Conservation (phyloP, 73 alveolate species). For the Tetrahymena malaccensis region DNA sequence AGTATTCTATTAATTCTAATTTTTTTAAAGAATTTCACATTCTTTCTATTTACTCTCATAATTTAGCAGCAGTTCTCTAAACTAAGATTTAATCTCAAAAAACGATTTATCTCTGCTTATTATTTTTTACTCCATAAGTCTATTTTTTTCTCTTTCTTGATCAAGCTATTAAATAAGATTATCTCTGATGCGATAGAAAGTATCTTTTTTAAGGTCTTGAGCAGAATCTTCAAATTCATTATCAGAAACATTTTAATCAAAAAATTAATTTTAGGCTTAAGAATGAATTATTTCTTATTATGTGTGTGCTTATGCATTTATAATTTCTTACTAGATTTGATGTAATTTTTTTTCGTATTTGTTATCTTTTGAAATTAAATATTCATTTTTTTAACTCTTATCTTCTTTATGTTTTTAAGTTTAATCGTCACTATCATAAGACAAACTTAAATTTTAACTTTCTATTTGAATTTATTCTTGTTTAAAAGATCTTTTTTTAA, state of each 20-base stretch:
- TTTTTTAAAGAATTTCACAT: not conserved
- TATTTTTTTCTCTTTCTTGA: not conserved
- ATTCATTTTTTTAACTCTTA: not conserved
- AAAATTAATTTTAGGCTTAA: not conserved
- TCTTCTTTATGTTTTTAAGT: too few species aligned
- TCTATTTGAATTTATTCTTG: not conserved
- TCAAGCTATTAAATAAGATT: not conserved
- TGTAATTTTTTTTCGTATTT: too few species aligned
- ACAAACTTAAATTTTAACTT: not conserved
- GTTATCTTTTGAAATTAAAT: too few species aligned
- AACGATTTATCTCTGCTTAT: not conserved
- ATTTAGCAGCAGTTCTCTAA: not conserved
- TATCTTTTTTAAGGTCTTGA: not conserved
- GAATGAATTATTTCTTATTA: not conserved
- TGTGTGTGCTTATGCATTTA: not conserved
- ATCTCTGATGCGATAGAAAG: not conserved
- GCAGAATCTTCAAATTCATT: not conserved
- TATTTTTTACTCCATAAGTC: not conserved
- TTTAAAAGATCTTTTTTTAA: too few species aligned
- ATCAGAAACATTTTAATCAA: not conserved
- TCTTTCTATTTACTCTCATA: not conserved
- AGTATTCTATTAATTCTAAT: not conserved
- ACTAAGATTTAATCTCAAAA: not conserved
- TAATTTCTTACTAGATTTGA: not conserved
- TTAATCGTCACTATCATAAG: not conserved